Evolutionary conservation across 768 basidiomycete species (phyloP).

Genomic region (Lentinula lateritia): DNA sequence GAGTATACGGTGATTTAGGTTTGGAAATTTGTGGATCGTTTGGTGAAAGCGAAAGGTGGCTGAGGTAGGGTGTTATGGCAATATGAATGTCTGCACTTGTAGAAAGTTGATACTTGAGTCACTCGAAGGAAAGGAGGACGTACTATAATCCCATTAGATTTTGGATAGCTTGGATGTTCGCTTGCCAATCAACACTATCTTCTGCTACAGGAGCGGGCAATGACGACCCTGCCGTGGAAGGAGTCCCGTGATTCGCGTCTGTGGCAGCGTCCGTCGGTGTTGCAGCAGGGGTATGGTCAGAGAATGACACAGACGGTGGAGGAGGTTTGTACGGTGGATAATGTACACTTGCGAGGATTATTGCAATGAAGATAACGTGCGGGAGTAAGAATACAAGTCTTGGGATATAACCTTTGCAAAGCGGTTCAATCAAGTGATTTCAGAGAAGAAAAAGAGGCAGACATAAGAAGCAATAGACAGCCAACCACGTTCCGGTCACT

Average conservation of each 20-base stretch:
- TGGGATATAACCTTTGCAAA: constrained; percentile 65
- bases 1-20: constrained; percentile 44
- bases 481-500: constrained; percentile 70
- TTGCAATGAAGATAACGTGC: constrained; percentile 50
- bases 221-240: not conserved
- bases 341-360: constrained; percentile 67
- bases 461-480: constrained; percentile 78
- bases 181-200: constrained; percentile 75
- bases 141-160: constrained; percentile 86
- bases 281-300: not conserved
- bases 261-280: constrained; percentile 13
- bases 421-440: not conserved
- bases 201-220: constrained; percentile 33
- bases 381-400: constrained; percentile 67
- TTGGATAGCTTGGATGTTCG: constrained; percentile 85
- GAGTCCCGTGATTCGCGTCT: not conserved
- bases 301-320: constrained; percentile 7
- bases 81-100: constrained; percentile 60
- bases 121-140: constrained; percentile 20
- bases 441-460: constrained; percentile 20
- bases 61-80: constrained; percentile 41
- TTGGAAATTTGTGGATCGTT: constrained; percentile 31
- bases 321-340: constrained; percentile 22
- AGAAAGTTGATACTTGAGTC: not conserved
- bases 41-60: constrained; percentile 45